Conservation (phyloP, 345 rosid species). For the Eucalyptus cladocalyx region DNA sequence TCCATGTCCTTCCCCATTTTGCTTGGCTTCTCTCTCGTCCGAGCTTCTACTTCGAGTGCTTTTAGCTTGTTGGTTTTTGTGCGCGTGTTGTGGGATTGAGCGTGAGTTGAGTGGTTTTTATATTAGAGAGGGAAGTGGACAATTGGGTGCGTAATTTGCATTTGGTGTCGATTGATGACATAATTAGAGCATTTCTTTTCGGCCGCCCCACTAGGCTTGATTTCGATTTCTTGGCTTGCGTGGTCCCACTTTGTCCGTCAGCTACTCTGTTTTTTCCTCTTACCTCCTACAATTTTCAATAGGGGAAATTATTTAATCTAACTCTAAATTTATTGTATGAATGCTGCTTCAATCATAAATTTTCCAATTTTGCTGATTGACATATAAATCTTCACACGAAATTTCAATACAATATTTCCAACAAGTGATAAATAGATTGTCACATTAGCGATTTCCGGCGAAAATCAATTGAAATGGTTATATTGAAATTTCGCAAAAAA, state of each 20-base stretch:
- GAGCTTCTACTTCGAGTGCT: not conserved
- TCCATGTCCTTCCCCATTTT: constrained; percentile 53
- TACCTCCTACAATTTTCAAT: not conserved
- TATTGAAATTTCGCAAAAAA: rapidly evolving
- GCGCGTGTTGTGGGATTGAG: not conserved
- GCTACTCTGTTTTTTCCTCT: not conserved
- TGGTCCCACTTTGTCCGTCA: not conserved
- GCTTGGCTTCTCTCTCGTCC: not conserved
- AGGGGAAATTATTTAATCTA: not conserved
- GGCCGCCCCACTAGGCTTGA: not conserved
- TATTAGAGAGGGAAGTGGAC: not conserved
- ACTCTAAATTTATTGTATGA: not conserved
- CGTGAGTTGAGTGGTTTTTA: constrained; percentile 2
- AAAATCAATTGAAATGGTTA: not conserved
- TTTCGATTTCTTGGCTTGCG: not conserved
- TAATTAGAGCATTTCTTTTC: not conserved
- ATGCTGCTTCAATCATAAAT: not conserved
- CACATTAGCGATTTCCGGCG: rapidly evolving
- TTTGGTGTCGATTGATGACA: not conserved
- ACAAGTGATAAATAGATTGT: rapidly evolving
- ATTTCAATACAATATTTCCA: not conserved
- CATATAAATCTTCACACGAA: rapidly evolving
- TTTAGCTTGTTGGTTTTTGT: not conserved
- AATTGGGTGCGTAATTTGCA: not conserved
- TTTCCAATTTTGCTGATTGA: not conserved